Conservation (phyloP, 2,329 filamentous ascomycete genomes). For the Cercospora berteroae region DNA sequence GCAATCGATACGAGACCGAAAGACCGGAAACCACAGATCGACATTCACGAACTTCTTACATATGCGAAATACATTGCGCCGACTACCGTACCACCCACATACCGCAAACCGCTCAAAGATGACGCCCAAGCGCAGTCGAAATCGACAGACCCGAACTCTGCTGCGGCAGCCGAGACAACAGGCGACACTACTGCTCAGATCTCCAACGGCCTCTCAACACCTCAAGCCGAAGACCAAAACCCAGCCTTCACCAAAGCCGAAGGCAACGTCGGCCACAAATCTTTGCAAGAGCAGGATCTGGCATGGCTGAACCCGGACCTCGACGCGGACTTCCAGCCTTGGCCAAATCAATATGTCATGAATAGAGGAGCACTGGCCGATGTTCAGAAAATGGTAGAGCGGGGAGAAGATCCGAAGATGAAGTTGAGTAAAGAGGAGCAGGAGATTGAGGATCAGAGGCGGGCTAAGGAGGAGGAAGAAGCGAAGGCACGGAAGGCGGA, state of each 20-base stretch:
- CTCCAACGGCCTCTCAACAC: slow-evolving; percentile 36
- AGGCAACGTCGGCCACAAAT: slow-evolving; percentile 21
- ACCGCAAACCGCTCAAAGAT: slow-evolving; percentile 31
- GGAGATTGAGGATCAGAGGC: slow-evolving; percentile 38
- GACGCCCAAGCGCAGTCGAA: slow-evolving; percentile 12
- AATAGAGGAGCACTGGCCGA: slow-evolving; percentile 64
- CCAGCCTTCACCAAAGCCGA: slow-evolving; percentile 14
- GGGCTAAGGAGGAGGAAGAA: slow-evolving; percentile 42
- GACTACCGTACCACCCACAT: slow-evolving; percentile 70
- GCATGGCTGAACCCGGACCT: slow-evolving; percentile 45
- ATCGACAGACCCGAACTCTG: not conserved
- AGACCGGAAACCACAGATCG: slow-evolving; percentile 51
- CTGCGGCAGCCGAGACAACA: slow-evolving; percentile 5
- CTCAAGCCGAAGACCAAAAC: slow-evolving; percentile 20
- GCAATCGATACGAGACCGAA: slow-evolving; percentile 44
- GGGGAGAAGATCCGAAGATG: slow-evolving; percentile 59
- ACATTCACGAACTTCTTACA: slow-evolving; percentile 69
- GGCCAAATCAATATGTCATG: slow-evolving; percentile 71
- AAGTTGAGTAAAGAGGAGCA: slow-evolving; percentile 46
- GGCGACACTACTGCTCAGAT: slow-evolving; percentile 21
- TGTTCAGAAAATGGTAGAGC: slow-evolving; percentile 60
- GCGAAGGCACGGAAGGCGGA: slow-evolving; percentile 37
- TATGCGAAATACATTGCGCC: slow-evolving; percentile 79
- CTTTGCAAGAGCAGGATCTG: slow-evolving; percentile 39
- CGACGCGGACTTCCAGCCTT: slow-evolving; percentile 64